phyloP scores from a whole-genome alignment of 352 stramenopile species.

The Thraustochytrium striatum region DNA sequence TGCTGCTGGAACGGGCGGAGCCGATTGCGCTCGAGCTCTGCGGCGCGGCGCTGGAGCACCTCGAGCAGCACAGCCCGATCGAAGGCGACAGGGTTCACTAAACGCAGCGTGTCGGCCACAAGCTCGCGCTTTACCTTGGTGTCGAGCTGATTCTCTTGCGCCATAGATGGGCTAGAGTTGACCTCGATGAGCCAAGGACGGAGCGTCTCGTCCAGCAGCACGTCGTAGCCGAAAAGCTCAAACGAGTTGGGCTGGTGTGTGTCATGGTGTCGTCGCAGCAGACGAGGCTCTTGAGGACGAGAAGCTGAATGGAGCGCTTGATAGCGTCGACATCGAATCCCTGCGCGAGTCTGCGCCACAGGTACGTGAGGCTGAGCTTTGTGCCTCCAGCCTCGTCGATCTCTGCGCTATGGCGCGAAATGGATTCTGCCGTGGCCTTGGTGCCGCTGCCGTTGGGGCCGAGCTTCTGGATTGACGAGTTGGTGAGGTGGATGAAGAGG shows the following conservation, averaged over 20 bases:
- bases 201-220: constrained; percentile 80
- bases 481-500: constrained; percentile 59
- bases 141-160: constrained; percentile 77
- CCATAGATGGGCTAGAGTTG: constrained; percentile 87
- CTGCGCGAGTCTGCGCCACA: constrained; percentile 62
- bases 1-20: constrained; percentile 33
- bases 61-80: constrained; percentile 30
- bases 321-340: constrained; percentile 29
- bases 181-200: constrained; percentile 91
- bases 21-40: neutral
- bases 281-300: constrained; percentile 41
- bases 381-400: constrained; percentile 40
- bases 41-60: constrained; percentile 6
- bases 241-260: constrained; percentile 73
- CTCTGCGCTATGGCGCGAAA: constrained; percentile 28
- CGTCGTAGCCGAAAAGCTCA: constrained; percentile 89
- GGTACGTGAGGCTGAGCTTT: constrained; percentile 43
- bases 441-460: constrained; percentile 77
- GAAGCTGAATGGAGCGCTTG: constrained; percentile 4
- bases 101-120: constrained; percentile 63
- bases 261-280: constrained; percentile 36
- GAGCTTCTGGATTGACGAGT: constrained; percentile 63
- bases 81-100: constrained; percentile 21
- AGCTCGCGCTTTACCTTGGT: constrained; percentile 79
- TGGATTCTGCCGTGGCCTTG: constrained; percentile 58